Base-by-base conservation (phyloP, 2,329 filamentous ascomycete species). In the Hymenoscyphus linearis region DNA sequence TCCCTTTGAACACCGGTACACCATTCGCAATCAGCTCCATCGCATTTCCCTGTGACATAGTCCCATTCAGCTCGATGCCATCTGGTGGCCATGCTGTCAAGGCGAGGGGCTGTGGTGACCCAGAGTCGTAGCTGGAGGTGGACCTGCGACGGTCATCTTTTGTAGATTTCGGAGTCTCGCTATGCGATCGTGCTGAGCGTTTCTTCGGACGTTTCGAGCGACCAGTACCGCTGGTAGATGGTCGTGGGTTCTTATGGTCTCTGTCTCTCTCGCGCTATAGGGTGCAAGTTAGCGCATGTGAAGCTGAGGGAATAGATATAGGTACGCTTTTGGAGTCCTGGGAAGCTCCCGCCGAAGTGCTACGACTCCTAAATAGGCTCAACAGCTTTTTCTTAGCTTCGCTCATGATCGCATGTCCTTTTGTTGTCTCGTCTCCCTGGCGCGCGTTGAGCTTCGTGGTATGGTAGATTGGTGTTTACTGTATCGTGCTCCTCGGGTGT, bases 21-120 rank as follows among this genome's bases (percentile, higher is more conserved):
- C 85, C 85, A 7, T 79, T 76, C n/a, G 78, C 78, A 64, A 87
- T 82, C 61, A 85, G 76, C 55, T 84, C 79, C 74, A 81, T 79
- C 10, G 85, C 85, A 55, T 80, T 78, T 52, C 77, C 78, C 16
- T 82, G 78, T 0, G 79, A 74, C 9, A 87, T 76, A 62, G 82
- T 79, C 40, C 82, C 80, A 26, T 78, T 71, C 52, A 70, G 74
- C 12, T 77, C 74, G 55, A 85, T 72, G 56, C 79, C 81, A 12
- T 75, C 73, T 0, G 85, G 85, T 18, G 85, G 85, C 85, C 85
- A 87, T 67, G 79, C 74, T 2, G 78, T 80, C 61, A 83, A 71
- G 7, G 58, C 26, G 35, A 54, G 22, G n/a, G 60, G 16, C 6
- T 18, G n/a, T 54, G 57, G 25, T 13, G 54, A 56, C 18, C 16